Evolutionary conservation across 2,329 filamentous ascomycete genomes (phyloP), one percentile per base, ranked within the genome.

Genomic region (Venturiaceae sp.): DNA sequence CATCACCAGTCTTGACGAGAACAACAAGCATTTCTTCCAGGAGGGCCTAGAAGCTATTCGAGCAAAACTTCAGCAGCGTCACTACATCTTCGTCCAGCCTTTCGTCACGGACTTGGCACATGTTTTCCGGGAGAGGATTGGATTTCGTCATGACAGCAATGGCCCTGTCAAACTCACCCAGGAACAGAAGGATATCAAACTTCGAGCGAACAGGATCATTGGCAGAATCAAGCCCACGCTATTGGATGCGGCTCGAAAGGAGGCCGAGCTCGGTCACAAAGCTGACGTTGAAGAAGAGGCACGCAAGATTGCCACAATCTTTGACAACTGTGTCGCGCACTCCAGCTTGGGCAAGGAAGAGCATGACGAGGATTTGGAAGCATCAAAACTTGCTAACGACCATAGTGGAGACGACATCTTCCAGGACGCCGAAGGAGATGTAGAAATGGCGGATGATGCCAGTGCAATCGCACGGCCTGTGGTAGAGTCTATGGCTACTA

Each of bases 131-230:
- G 75, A 77, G 5, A 77, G 80, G 52, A 75, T 82, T 52, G 55
- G n/a, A n/a, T 47, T 34, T 19, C 44, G 23, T n/a, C 30, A 30
- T 30, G 57, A 58, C 28, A 47, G 32, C 5, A 33, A 47, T 23
- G 57, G 47, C 47, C 39, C 44, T 19, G 68, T 67, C 60, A 69
- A 69, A 6, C 65, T 79, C 53, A 74, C 71, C 1, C 63, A 79
- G 9, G 90, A 95, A 65, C 83, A 90, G 61, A 88, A 89, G 60
- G 88, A 95, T 64, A 84, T 88, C 61, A 88, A 89, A 66, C 88
- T 87, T 64, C 76, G 95, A n/a, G 90, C 88, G 26, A 96, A 95
- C 72, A 84, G 91, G 28, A 95, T 96, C 61, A 81, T 95, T 63
- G 95, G 90, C 69, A 83, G 85, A 1, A 81, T 95, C 33, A 89